Base-by-base conservation (phyloP, 2,329 filamentous ascomycete genomes). In the Phaeosphaeriaceae sp. region DNA sequence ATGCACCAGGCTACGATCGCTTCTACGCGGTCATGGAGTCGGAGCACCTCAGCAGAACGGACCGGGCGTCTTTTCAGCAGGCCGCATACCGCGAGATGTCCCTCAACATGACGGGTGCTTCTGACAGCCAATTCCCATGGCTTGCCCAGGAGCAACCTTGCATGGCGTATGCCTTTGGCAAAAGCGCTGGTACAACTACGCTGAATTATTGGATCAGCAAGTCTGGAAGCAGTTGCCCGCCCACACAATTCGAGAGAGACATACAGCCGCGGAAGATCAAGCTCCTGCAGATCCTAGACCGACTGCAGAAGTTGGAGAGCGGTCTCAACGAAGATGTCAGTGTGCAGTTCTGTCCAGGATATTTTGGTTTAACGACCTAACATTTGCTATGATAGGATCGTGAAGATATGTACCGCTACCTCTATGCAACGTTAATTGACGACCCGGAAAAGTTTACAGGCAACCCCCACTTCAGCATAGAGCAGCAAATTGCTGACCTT, bases 101-200 rank as follows among this genome's bases (percentile, higher is more conserved):
- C 17, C 66, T 80, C 53, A 76, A 76, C 42, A 67, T 79, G 65
- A 73, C 70, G 15, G 76, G 66, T 11, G 60, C 70, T 17, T 68
- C 62, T n/a, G 73, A 78, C 15, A 70, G 66, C 51, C 70, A 76
- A 41, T 74, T 73, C 58, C 89, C 88, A 1, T 92, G 88, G 90
- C 85, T 89, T 61, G 89, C 89, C 1, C 80, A 92, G 24, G 90
- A 93, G 70, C 89, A 92, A 68, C 90, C 90, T 4, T 91, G 88
- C 71, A 87, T 88, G 75, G 83, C 87, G 0, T 91, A 90, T 71
- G 85, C 84, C 63, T 89, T 87, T 73, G 90, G 90, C 13, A 80
- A 81, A 50, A 82, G 85, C 21, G 86, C 89, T 0, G 90, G 90
- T 6, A 92, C 90, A 1, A 85, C 90, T 51, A 91, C 89, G 0